phyloP scores from a whole-genome alignment of 1,284 basidiomycete genomes.

The Pseudozyma tsukubaensis region DNA sequence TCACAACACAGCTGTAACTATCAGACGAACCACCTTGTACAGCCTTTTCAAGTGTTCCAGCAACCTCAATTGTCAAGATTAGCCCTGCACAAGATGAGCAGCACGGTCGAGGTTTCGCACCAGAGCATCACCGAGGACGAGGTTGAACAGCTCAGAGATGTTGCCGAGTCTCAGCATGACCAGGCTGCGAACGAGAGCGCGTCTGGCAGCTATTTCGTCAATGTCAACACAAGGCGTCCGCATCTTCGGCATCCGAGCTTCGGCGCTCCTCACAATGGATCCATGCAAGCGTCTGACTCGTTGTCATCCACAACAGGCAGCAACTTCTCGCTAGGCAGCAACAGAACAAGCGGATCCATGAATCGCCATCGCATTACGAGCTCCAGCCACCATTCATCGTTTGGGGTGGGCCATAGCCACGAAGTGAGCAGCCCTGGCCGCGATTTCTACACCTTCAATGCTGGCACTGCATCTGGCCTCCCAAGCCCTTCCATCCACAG shows the following conservation, averaged over 20 bases:
- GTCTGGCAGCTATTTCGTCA: slow-evolving; percentile 9
- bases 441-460: slow-evolving; percentile 3
- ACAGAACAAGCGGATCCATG: background rate
- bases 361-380: background rate
- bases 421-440: background rate
- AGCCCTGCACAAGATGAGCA: slow-evolving; percentile 15
- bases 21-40: background rate
- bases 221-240: slow-evolving; percentile 2
- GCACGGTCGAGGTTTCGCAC: background rate
- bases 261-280: background rate
- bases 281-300: slow-evolving; percentile 4
- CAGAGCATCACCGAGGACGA: slow-evolving; percentile 14
- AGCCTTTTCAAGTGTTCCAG: background rate
- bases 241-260: slow-evolving; percentile 2
- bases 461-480: background rate
- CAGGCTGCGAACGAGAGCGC: background rate
- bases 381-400: background rate
- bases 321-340: slow-evolving; percentile 7
- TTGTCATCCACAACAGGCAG: slow-evolving; percentile 1
- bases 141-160: slow-evolving; percentile 26
- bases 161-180: background rate
- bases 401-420: background rate
- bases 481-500: slow-evolving; percentile 12
- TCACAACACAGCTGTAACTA: no score
- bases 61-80: background rate